Conservation (phyloP, 2,329 filamentous ascomycete species). For the Cyphellophora attinorum region DNA sequence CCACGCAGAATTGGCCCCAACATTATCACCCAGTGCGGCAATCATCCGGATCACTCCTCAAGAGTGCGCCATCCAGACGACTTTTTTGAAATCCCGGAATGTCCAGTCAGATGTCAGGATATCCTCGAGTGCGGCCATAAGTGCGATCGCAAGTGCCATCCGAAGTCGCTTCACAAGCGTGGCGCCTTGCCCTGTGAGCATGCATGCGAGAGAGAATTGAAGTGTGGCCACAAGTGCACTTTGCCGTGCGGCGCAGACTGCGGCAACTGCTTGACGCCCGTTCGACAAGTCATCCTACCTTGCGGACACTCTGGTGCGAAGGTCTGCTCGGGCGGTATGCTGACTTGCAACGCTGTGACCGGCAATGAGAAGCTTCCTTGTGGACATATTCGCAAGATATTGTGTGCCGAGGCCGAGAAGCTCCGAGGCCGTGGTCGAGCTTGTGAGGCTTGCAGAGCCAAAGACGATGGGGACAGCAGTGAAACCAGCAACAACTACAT, state of each 20-base stretch:
- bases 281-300: conserved; percentile 8
- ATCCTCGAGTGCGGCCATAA: conserved; percentile 19
- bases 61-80: conserved; percentile 45
- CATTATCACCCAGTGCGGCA: conserved; percentile 50
- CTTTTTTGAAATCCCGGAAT: conserved; percentile 43
- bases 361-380: conserved; percentile 8
- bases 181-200: conserved; percentile 13
- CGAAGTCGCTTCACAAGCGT: conserved; percentile 13
- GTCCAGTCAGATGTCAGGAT: conserved; percentile 29
- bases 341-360: conserved; percentile 10
- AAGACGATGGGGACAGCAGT: no score
- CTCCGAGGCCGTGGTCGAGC: no score
- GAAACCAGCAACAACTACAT: no score
- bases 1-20: conserved; percentile 36
- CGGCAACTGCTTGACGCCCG: conserved; percentile 9
- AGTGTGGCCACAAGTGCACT: conserved; percentile 14
- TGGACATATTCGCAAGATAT: no score
- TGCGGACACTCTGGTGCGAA: conserved; percentile 14
- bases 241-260: conserved; percentile 16
- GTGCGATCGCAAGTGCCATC: conserved; percentile 16
- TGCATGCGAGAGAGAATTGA: conserved; percentile 11
- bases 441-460: no score
- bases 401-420: no score
- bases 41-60: conserved; percentile 47
- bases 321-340: conserved; percentile 13